These are phyloP conservation scores for Anacardium occidentale DNA, from an alignment of 345 rosid genomes.

Conservation along the genomic window DNA sequence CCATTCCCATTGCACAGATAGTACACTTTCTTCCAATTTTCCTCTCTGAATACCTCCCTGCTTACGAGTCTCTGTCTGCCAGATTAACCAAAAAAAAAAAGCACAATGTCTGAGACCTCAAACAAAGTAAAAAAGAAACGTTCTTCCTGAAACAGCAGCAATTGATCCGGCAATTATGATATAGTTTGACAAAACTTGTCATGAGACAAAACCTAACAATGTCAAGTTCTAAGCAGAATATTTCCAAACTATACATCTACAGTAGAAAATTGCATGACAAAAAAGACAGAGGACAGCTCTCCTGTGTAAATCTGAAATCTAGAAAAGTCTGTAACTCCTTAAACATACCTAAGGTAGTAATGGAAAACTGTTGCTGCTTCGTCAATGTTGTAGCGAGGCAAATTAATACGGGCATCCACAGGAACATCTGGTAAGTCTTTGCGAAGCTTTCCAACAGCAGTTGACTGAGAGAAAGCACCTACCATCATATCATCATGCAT, in stretches of 20 bases:
- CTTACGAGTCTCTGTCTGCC: slow-evolving; percentile 83
- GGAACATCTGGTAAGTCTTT: slow-evolving; percentile 92
- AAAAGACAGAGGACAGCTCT: neutral
- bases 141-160: neutral
- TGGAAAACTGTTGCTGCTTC: slow-evolving; percentile 91
- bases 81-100: too few relatives aligned
- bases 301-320: neutral
- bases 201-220: too few relatives aligned
- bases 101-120: neutral
- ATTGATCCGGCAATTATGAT: too few relatives aligned
- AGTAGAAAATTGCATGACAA: neutral
- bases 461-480: slow-evolving; percentile 92
- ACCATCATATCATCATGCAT: slow-evolving; percentile 95
- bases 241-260: neutral
- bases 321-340: neutral
- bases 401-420: slow-evolving; percentile 58
- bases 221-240: neutral
- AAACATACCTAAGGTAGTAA: slow-evolving; percentile 83
- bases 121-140: neutral
- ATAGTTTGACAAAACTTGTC: too few relatives aligned
- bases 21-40: slow-evolving; percentile 77
- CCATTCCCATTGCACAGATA: slow-evolving; percentile 88
- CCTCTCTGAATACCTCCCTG: slow-evolving; percentile 77
- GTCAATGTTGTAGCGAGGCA: slow-evolving; percentile 68
- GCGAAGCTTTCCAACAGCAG: slow-evolving; percentile 91